Base-by-base conservation (phyloP, 352 stramenopile genomes). In the Phytophthora chlamydospora region DNA sequence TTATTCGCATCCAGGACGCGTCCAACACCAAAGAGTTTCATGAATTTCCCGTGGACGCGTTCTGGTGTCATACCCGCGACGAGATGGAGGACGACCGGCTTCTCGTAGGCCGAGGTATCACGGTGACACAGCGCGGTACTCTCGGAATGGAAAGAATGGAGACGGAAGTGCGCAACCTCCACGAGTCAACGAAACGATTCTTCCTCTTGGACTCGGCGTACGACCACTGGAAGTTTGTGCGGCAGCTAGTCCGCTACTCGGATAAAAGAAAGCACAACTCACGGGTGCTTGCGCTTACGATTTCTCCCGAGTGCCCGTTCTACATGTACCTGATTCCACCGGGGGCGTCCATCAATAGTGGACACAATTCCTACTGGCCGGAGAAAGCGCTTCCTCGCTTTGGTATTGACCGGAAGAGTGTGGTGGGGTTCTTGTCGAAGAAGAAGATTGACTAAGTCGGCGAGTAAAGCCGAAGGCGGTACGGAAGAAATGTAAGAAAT, bases 181-280 rank as follows among this genome's bases (percentile, higher is more conserved):
- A 82, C 32, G 62, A 78, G 35, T 89, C 68, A 1, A 51, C 58
- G 1, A 54, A 83, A 45, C 68, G 68, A 33, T 92, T 76, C 47
- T 92, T 94, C 46, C 70, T 64, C 13, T 42, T 92, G 10, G 78
- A 90, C 36, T 89, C 85, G 1, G 66, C 65, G 11, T 87, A 85
- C 46, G 81, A 92, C 36, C 73, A 91, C 46, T 81, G 73, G 62
- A 91, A 91, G 58, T 76, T 94, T 51, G 68, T 91, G 34, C 79
- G 81, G n/a, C 64, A 78, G 45, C 47, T 94, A 10, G 76, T 83
- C 2, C 76, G 76, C 38, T 92, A 91, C 50, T 79, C 76, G 8
- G 72, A 94, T 56, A 94, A 94, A 62, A 58, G 68, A 27, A 84
- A 80, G 55, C 70, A 67, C 11, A 72, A 73, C 29, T 72, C 78